A percentile compares a stretch with the other conserved stretches of the same genome.
Conservation (phyloP, 2,329 filamentous ascomycete species). For the Diaporthe aspalathi region DNA sequence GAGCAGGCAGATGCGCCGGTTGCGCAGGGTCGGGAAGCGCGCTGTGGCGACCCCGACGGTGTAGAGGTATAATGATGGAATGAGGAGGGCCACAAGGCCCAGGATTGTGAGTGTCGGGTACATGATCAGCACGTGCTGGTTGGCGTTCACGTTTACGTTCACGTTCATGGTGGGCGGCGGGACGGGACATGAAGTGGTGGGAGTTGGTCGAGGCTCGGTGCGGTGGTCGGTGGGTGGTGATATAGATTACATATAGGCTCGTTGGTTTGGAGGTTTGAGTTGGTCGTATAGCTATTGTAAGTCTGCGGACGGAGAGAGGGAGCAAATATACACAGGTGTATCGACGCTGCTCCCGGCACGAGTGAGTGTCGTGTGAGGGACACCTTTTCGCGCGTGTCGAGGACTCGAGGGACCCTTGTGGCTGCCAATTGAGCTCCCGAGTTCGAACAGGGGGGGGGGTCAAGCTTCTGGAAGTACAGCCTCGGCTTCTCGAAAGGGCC, state of each 20-base stretch:
- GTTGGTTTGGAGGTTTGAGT: neutral
- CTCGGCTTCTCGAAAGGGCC: neutral
- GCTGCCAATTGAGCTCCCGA: slow-evolving; percentile 6
- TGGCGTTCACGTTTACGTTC: neutral
- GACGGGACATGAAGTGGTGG: neutral
- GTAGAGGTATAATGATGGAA: slow-evolving; percentile 65
- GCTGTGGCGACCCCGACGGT: slow-evolving; percentile 58
- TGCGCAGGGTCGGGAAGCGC: slow-evolving; percentile 74
- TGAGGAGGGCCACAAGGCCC: slow-evolving; percentile 52
- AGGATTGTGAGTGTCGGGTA: slow-evolving; percentile 43
- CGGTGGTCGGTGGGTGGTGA: neutral
- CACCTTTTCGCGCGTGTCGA: neutral
- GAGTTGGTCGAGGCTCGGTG: neutral
- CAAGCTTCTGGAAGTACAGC: slow-evolving; percentile 23
- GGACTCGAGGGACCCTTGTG: neutral
- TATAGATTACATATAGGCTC: neutral
- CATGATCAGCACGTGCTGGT: slow-evolving; percentile 40
- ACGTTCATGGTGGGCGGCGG: no score
- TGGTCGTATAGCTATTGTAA: no score
- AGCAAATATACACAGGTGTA: no score
- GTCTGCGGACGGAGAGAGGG: neutral
- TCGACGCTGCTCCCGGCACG: neutral
- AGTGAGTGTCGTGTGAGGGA: neutral
- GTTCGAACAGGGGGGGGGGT: slow-evolving; percentile 10
- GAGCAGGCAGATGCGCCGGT: slow-evolving; percentile 89